Base-by-base conservation (phyloP, 2,329 filamentous ascomycete species). In the Aspergillus sp. region DNA sequence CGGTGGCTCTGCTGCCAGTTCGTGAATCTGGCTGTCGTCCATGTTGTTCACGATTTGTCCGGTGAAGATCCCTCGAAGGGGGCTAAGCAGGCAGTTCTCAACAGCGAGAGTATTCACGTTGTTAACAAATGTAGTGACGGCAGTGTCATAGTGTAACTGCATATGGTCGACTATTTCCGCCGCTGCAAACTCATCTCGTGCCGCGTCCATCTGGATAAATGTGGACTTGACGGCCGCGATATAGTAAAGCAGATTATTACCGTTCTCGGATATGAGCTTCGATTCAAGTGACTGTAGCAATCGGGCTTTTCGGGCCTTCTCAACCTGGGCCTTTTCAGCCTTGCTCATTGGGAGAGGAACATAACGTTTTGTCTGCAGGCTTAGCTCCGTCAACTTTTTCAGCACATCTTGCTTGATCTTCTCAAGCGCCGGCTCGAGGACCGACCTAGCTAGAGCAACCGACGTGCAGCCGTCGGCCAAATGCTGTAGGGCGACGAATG, bases 71-170 rank as follows among this genome's bases (percentile, higher is more conserved):
- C 58, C 53, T 1, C 74, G 71, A 0, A 83, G 56, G 2, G 77
- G 71, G 0, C 56, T 64, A 0, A 83, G 65, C 1, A 84, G 74
- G 44, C 78, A 81, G 32, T 77, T 78, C 61, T 83, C 81, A 0
- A 81, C 70, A 0, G 74, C 80, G 0, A 82, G 68, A n/a, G 74
- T 80, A 17, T 77, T 71, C 9, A 83, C 68, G 18, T 81, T 81
- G 4, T 83, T 77, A 3, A 78, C 70, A 48, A 83, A 81, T 0
- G 75, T 78, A 12, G 75, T 63, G 3, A 77, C 68, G 1, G 77
- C 75, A 64, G 58, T 64, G 8, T 66, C 60, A 41, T 67, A 71
- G 17, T 68, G 66, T 2, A 62, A 70, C 48, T 75, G 60, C 67
- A 80, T 77, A 59, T 76, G 78, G 45, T 82, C 75, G 43, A 82